Evolutionary conservation across 305 asterid genomes (phyloP).

Genomic region (Fraxinus greggii): DNA sequence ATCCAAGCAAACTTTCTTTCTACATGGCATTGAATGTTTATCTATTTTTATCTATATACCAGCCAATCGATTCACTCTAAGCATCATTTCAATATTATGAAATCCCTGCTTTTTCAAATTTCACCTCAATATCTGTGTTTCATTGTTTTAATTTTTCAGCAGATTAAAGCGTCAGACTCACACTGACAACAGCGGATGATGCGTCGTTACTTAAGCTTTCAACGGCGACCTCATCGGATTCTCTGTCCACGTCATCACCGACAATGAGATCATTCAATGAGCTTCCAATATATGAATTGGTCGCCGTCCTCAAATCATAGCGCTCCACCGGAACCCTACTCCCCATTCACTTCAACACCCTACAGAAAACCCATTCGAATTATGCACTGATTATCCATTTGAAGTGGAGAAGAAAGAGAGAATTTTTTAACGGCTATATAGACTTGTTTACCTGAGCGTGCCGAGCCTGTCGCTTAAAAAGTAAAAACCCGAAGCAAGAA

Average conservation of each 20-base stretch:
- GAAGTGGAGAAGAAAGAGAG: slow-evolving; percentile 17
- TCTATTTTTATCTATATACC: no score
- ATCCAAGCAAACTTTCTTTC: no score
- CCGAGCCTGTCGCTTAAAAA: slow-evolving; percentile 30
- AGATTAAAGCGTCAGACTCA: slow-evolving; percentile 29
- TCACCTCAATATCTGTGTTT: neutral
- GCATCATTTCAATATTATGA: neutral
- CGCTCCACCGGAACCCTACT: slow-evolving; percentile 69
- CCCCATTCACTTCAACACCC: slow-evolving; percentile 51
- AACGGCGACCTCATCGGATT: slow-evolving; percentile 45
- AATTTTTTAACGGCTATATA: slow-evolving; percentile 51
- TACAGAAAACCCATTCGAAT: neutral
- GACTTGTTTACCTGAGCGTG: slow-evolving; percentile 8
- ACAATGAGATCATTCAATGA: slow-evolving; percentile 67
- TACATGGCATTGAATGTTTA: no score
- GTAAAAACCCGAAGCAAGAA: neutral
- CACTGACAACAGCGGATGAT: slow-evolving; percentile 61
- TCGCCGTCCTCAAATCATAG: slow-evolving; percentile 55
- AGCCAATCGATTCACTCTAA: neutral
- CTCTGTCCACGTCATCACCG: slow-evolving; percentile 49
- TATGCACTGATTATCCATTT: neutral
- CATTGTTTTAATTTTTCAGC: neutral
- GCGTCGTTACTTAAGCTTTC: slow-evolving; percentile 54
- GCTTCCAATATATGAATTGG: slow-evolving; percentile 58
- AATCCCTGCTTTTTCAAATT: neutral